phyloP scores from a whole-genome alignment of 2,329 filamentous ascomycete species.

The Trichoderma oligosporum region DNA sequence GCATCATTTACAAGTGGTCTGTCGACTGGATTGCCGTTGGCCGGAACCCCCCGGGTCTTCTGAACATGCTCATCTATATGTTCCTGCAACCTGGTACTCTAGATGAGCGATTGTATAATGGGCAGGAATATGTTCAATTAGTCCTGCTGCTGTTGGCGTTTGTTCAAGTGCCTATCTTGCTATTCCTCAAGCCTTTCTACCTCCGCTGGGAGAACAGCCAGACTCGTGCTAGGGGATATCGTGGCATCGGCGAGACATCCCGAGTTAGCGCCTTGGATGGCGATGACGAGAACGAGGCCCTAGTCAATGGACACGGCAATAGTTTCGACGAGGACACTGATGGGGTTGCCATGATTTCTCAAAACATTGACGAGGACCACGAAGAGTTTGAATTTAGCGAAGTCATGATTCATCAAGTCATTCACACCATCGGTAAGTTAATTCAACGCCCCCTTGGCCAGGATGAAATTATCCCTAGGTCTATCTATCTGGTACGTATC shows the following conservation, averaged over 20 bases:
- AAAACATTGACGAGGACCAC: conserved; percentile 80
- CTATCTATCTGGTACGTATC: background rate
- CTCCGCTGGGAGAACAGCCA: conserved; percentile 91
- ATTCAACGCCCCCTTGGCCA: background rate
- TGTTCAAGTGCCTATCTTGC: conserved; percentile 79
- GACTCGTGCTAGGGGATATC: conserved; percentile 83
- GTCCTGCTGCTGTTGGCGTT: conserved; percentile 78
- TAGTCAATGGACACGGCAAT: conserved; percentile 55
- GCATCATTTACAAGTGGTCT: conserved; percentile 96
- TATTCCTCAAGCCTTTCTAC: conserved; percentile 95
- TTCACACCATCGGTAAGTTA: conserved; percentile 88
- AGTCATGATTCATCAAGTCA: conserved; percentile 98
- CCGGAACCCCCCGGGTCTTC: conserved; percentile 72
- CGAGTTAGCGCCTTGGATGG: conserved; percentile 86
- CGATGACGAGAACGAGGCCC: conserved; percentile 66
- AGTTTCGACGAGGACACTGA: conserved; percentile 66
- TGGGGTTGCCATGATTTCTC: conserved; percentile 81
- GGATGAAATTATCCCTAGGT: background rate
- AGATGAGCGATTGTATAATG: conserved; percentile 70
- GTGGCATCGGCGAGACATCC: conserved; percentile 84
- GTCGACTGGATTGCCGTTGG: conserved; percentile 70
- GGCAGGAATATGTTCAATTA: conserved; percentile 73
- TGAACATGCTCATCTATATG: conserved; percentile 99
- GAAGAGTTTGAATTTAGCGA: conserved; percentile 98
- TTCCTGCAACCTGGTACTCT: conserved; percentile 80